Evolutionary conservation across 2,329 filamentous ascomycete species (phyloP), one percentile per base, ranked within the genome.

Genomic region (Didymosphaeria variabile): DNA sequence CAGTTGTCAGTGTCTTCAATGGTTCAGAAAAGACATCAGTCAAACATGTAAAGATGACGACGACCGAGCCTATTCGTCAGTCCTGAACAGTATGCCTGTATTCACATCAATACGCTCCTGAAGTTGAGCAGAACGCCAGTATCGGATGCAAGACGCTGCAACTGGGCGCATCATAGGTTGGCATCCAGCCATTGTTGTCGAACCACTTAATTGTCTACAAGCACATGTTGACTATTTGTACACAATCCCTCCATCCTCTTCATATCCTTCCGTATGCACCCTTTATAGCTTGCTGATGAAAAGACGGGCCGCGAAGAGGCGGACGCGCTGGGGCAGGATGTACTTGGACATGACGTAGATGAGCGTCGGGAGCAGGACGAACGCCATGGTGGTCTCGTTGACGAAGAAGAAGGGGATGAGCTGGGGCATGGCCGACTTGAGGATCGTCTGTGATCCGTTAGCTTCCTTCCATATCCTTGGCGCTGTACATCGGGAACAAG

Each of bases 331-430:
- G 62, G 79, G 79, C 42, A 80, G 75, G 61, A 79, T 73, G 74
- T 80, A 80, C 68, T 80, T 80, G 65, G 78, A 79, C 68, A 80
- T 72, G 68, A 80, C 57, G 73, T 80, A 80, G 76, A 80, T 79
- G 67, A 80, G 75, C 57, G 77, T 72, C 47, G 79, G 79, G 46
- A 80, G 69, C 59, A 78, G 68, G 70, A 80, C 68, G 67, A 80
- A 80, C 50, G 78, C 79, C 65, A 76, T 68, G 63, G 75, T 78
- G 61, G 74, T 77, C 77, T 80, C 79, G 73, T 80, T 80, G 71
- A 80, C 77, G 75, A 80, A 80, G 75, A 79, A 80, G 76, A 80
- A 80, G 66, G 79, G 79, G 52, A 80, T 74, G 62, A 80, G 79
- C 73, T 80, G 79, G 62, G 79, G 79, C 79, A 80, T 80, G 63